Evolutionary conservation across 148 eudicot genomes (phyloP), one percentile per base, ranked within the genome.

Genomic region (Silene conica): DNA sequence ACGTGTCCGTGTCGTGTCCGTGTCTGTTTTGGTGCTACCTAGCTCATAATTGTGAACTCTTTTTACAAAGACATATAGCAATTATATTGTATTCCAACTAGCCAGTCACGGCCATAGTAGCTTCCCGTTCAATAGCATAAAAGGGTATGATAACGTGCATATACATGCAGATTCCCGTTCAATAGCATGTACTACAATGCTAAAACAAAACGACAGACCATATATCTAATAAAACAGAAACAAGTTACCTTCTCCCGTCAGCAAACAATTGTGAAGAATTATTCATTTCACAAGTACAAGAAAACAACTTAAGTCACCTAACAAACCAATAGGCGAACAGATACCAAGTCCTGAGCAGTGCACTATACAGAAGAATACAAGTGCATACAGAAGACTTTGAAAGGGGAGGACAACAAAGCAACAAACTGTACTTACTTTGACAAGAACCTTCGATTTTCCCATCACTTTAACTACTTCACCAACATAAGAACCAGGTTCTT

Each of bases 381-480:
- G 23, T 64, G 23, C 11, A 48, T 22, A 22, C 4, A 31, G 50
- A 64, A 18, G 22, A 64, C 21, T 43, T 46, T 11, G 56, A 68
- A 68, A 11, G 57, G 22, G 71, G 22, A 58, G 22, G n/a, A 22
- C 10, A 12, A 5, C 10, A 22, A 68, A 68, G 34, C 56, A 22
- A 9, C 1, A 0, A 12, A 21, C 14, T 21, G 56, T 48, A 48
- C 71, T n/a, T 78, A 82, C 83, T 64, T 79, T 86, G 22, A 86
- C 84, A 71, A 81, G 58, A 26, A 83, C 85, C 74, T 83, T 86
- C 9, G 89, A 86, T 70, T 86, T 86, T 46, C 89, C 89, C 89
- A 86, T 86, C 63, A 84, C 87, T 78, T 86, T 86, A 69, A 86
- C 89, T 21, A 86, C 89, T 80, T 86, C 89, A 59, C 89, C 89